Evolutionary conservation across 768 basidiomycete genomes (phyloP).

Genomic region (Termitomyces sp.): DNA sequence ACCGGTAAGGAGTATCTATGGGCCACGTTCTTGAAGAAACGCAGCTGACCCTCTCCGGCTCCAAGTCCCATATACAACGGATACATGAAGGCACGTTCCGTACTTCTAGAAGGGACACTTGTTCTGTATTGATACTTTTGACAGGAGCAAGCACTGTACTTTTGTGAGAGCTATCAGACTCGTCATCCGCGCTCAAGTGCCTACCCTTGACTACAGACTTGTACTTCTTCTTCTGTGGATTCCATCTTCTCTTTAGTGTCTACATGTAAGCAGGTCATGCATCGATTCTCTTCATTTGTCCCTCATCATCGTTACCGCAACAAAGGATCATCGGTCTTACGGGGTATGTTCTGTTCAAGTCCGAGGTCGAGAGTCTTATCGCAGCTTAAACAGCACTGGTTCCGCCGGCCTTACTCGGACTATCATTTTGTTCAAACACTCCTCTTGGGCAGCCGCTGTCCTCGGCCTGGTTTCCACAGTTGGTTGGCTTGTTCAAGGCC

Average conservation of each 20-base stretch:
- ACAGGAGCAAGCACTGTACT: constrained; percentile 91
- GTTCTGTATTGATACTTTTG: constrained; percentile 14
- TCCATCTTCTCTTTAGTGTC: constrained; percentile 87
- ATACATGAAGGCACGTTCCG: constrained; percentile 78
- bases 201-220: constrained; percentile 54
- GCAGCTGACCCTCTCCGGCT: constrained; percentile 1
- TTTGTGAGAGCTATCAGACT: constrained; percentile 51
- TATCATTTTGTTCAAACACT: constrained; percentile 71
- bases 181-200: constrained; percentile 20
- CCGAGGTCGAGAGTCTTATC: constrained; percentile 28
- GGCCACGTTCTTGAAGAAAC: not conserved
- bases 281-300: constrained; percentile 17
- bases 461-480: constrained; percentile 76
- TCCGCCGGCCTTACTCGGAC: constrained; percentile 94
- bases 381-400: constrained; percentile 57
- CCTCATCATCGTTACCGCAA: constrained; percentile 21
- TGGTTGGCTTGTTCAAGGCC: constrained; percentile 84
- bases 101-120: constrained; percentile 9
- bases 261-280: constrained; percentile 66
- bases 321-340: constrained; percentile 91
- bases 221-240: constrained; percentile 95
- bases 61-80: constrained; percentile 92
- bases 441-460: constrained; percentile 70
- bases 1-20: constrained; percentile 51
- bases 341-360: constrained; percentile 40